phyloP scores from a whole-genome alignment of 139 green algal genomes.

The Dunaliella sp. region DNA sequence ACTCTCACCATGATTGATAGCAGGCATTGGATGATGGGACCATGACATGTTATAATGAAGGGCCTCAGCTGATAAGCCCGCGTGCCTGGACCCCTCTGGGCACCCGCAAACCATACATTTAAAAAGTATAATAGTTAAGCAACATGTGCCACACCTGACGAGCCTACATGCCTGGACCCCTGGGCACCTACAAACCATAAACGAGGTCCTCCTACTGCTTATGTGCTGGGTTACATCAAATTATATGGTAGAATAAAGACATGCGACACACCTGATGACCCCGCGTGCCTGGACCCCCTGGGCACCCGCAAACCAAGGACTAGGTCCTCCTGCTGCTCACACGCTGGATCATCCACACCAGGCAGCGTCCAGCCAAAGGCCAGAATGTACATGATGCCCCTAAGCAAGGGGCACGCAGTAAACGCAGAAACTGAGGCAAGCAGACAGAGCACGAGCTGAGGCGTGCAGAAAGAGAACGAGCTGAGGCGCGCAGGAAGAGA shows the following conservation, averaged over 20 bases:
- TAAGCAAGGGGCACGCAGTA: too few relatives aligned
- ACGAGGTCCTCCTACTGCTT: not conserved
- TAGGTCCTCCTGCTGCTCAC: not conserved
- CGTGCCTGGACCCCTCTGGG: not conserved
- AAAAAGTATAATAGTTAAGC: too few relatives aligned
- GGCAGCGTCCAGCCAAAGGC: not conserved
- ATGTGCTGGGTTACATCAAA: not conserved
- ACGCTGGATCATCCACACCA: slow-evolving; percentile 7
- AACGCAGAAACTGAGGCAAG: too few relatives aligned
- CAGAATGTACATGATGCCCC: not conserved
- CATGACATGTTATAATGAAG: not conserved
- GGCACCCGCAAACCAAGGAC: not conserved
- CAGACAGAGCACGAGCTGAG: too few relatives aligned
- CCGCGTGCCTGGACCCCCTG: slow-evolving; percentile 34
- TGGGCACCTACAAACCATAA: not conserved
- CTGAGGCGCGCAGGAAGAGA: too few relatives aligned
- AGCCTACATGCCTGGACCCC: slow-evolving; percentile 35
- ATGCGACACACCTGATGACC: slow-evolving; percentile 4
- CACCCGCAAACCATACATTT: not conserved
- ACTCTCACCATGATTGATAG: too few relatives aligned
- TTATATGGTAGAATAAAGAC: not conserved
- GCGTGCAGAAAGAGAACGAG: too few relatives aligned
- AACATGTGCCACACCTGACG: not conserved
- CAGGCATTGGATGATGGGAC: not conserved
- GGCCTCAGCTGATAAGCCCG: not conserved